Evolutionary conservation across 192 early-diverging fungal species (phyloP).

Genomic region (Gryganskiella cystojenkinii): DNA sequence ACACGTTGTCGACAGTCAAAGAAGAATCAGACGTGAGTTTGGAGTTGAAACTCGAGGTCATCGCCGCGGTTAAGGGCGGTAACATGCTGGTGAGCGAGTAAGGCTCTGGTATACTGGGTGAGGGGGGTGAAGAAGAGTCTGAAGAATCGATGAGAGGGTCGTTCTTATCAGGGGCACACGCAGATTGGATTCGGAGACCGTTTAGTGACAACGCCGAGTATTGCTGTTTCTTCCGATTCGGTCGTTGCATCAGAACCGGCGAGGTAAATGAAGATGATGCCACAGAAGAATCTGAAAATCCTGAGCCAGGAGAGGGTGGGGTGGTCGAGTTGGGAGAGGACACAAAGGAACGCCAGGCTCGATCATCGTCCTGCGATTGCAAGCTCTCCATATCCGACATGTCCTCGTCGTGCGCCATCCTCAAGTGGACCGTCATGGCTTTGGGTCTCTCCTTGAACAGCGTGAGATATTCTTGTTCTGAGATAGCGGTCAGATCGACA

Average conservation of each 20-base stretch:
- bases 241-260: slow-evolving; percentile 22
- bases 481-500: slow-evolving; percentile 25
- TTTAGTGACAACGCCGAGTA: not conserved
- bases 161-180: slow-evolving; percentile 11
- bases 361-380: slow-evolving; percentile 42
- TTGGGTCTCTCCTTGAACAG: slow-evolving; percentile 34
- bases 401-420: slow-evolving; percentile 31
- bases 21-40: not conserved
- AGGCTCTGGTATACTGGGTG: slow-evolving; percentile 8
- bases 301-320: slow-evolving; percentile 36
- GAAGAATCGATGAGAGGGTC: not conserved
- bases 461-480: slow-evolving; percentile 29
- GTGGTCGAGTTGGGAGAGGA: slow-evolving; percentile 50
- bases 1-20: no score
- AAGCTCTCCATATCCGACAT: slow-evolving; percentile 50
- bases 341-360: slow-evolving; percentile 42
- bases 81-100: not conserved
- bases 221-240: not conserved
- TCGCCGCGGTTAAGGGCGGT: not conserved
- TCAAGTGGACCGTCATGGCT: slow-evolving; percentile 13
- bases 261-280: slow-evolving; percentile 22
- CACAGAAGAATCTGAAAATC: slow-evolving; percentile 18
- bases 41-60: not conserved
- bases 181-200: slow-evolving; percentile 9
- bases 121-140: slow-evolving; percentile 2